These are phyloP conservation scores for Torulaspora globosa DNA, from an alignment of 1,139 yeast genomes.

Conservation along the genomic window DNA sequence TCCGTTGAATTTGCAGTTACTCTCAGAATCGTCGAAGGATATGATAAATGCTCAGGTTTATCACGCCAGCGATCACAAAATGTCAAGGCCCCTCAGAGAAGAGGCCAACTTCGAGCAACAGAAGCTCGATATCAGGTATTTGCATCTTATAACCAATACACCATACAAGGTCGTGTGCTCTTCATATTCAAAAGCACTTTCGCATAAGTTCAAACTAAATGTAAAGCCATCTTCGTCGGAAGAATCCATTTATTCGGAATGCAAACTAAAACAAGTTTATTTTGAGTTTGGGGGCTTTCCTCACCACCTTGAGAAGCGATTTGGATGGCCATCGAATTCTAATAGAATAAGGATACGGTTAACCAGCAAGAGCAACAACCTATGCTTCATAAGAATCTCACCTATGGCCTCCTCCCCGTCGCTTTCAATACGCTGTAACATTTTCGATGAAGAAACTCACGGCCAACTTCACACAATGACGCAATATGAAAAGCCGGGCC, in stretches of 20 bases:
- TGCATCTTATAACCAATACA: conserved; percentile 41
- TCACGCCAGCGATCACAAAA: conserved; percentile 34
- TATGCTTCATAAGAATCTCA: conserved; percentile 20
- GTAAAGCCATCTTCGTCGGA: conserved; percentile 2
- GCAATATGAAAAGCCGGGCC: conserved; percentile 6
- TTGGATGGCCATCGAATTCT: conserved; percentile 9
- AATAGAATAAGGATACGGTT: conserved; percentile 18
- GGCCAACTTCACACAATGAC: conserved; percentile 16
- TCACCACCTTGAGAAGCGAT: conserved; percentile 19
- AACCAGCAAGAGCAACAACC: conserved; percentile 21
- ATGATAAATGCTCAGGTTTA: conserved; percentile 37
- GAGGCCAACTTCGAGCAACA: conserved; percentile 38
- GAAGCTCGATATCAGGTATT: conserved; percentile 28
- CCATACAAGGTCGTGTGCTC: conserved; percentile 40
- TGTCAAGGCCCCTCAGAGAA: conserved; percentile 35
- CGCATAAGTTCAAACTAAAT: conserved; percentile 13
- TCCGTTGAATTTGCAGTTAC: conserved; percentile 44
- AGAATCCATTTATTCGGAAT: background rate
- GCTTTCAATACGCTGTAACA: conserved; percentile 33
- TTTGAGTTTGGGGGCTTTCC: conserved; percentile 23
- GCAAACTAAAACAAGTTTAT: conserved; percentile 11
- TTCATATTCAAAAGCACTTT: conserved; percentile 6
- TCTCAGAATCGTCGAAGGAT: conserved; percentile 32
- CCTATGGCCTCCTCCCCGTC: conserved; percentile 16
- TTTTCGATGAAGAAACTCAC: conserved; percentile 29